Base-by-base conservation (phyloP, 2,329 filamentous ascomycete genomes). In the Teratosphaeria viscida region DNA sequence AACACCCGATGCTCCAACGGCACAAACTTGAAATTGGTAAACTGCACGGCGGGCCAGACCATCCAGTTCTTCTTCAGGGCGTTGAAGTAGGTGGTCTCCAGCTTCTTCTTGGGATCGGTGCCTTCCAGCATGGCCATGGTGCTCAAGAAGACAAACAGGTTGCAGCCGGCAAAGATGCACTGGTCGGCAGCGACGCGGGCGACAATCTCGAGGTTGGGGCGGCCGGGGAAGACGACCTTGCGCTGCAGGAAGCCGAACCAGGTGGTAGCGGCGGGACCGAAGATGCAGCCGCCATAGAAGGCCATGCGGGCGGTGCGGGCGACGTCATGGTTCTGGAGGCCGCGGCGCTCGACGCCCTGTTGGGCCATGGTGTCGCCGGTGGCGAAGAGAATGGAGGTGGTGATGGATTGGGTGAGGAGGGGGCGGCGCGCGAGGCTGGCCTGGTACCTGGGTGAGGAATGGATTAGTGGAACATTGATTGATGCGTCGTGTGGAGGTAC, bases 291-390 rank as follows among this genome's bases (percentile, higher is more conserved):
- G 64, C 89, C 89, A 72, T 94, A 94, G 61, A 87, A 76, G 52
- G 85, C 85, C 89, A 95, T 94, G 67, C 89, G 85, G 11, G 81
- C 85, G 34, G 89, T 92, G 57, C 89, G 83, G 32, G 78, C 77
- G 43, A 85, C 69, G 67, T 89, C 76, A 73, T 99, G 92, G 65
- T 88, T 87, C 66, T 86, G 77, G 29, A 88, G 66, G 19, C 91
- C 92, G 69, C 82, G 86, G 74, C 85, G 86, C 77, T 97, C 92
- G 61, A 99, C 89, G 39, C 85, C 80, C 77, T 97, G 92, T 76
- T 99, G 94, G 43, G 94, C 90, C 66, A 95, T 86, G 62, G 88
- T 81, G 77, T 99, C 94, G 69, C 94, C 94, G 14, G 91, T 89
- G 60, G 88, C 92, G 73, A 97, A 99, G 64, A 99, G 86, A 61